These are phyloP conservation scores for Plasmopara halstedii DNA, from an alignment of 352 stramenopile species.

Conservation along the genomic window DNA sequence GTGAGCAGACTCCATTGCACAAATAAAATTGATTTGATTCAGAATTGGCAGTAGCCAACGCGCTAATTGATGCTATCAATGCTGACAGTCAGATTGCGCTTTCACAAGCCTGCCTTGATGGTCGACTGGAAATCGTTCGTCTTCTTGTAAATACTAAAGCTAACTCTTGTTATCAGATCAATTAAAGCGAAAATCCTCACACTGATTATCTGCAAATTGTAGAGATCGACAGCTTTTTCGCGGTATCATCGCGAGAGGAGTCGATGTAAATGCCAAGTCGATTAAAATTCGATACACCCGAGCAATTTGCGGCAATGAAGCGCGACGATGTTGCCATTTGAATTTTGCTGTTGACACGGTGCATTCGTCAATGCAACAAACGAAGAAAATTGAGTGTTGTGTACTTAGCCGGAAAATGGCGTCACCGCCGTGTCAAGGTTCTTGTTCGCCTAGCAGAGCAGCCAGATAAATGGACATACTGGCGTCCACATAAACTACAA, in stretches of 20 bases:
- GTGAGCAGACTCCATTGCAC: constrained; percentile 47
- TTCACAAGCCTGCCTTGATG: constrained; percentile 48
- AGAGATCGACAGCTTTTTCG: constrained; percentile 36
- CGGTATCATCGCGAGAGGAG: constrained; percentile 39
- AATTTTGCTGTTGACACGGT: constrained; percentile 46
- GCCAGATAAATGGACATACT: constrained; percentile 2
- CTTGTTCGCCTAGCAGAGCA: constrained; percentile 46
- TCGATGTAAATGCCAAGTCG: constrained; percentile 59
- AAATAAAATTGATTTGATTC: constrained; percentile 37
- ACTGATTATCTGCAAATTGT: constrained; percentile 64
- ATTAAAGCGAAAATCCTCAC: constrained; percentile 54
- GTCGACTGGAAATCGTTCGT: constrained; percentile 38
- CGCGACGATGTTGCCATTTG: constrained; percentile 57
- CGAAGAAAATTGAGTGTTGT: constrained; percentile 70
- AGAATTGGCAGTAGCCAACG: constrained; percentile 37
- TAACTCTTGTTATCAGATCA: constrained; percentile 61
- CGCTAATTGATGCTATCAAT: constrained; percentile 56
- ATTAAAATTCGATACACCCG: constrained; percentile 67
- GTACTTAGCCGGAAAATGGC: constrained; percentile 73
- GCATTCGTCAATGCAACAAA: constrained; percentile 58
- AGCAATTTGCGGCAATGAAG: constrained; percentile 76
- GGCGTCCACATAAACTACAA: constrained; percentile 5
- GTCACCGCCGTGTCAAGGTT: constrained; percentile 46
- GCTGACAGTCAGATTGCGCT: constrained; percentile 50
- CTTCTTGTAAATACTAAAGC: constrained; percentile 37